Conservation (phyloP, 306 rosid species). For the Boehmeria nivea region DNA sequence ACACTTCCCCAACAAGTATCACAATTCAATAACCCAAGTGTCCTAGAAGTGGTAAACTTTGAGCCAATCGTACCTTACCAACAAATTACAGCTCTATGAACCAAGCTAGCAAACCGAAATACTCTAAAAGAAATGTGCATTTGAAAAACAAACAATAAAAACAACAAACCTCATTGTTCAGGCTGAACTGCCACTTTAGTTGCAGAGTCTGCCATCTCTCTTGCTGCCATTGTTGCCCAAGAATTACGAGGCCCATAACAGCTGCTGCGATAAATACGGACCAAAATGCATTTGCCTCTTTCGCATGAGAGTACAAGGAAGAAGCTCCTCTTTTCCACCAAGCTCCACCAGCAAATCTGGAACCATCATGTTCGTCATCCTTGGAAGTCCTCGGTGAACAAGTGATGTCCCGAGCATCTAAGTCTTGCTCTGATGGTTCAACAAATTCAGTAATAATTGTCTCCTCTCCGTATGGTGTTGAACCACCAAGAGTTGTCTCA, state of each 20-base stretch:
- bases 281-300: slow-evolving; percentile 84
- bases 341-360: slow-evolving; percentile 78
- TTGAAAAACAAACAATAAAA: slow-evolving; percentile 4
- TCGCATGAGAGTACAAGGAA: slow-evolving; percentile 79
- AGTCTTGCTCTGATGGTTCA: slow-evolving; percentile 43
- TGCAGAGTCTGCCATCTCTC: slow-evolving; percentile 74
- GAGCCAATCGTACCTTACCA: not conserved
- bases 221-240: slow-evolving; percentile 90
- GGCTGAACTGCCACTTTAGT: slow-evolving; percentile 61
- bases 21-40: not conserved
- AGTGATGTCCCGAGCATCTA: slow-evolving; percentile 39
- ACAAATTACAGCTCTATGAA: not conserved
- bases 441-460: slow-evolving; percentile 26
- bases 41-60: not conserved
- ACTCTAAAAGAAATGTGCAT: slow-evolving; percentile 1
- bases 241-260: slow-evolving; percentile 74
- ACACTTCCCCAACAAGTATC: too few species aligned
- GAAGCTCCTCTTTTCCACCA: slow-evolving; percentile 98
- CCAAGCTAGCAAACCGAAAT: not conserved
- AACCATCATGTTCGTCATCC: slow-evolving; percentile 33
- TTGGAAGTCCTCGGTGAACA: slow-evolving; percentile 32
- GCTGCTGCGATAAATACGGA: slow-evolving; percentile 89
- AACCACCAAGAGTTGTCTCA: slow-evolving; percentile 40
- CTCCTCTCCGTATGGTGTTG: slow-evolving; percentile 37
- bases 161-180: slow-evolving; percentile 47